These are phyloP conservation scores for Volvox africanus DNA, from an alignment of 139 green algal genomes.

Conservation along the genomic window DNA sequence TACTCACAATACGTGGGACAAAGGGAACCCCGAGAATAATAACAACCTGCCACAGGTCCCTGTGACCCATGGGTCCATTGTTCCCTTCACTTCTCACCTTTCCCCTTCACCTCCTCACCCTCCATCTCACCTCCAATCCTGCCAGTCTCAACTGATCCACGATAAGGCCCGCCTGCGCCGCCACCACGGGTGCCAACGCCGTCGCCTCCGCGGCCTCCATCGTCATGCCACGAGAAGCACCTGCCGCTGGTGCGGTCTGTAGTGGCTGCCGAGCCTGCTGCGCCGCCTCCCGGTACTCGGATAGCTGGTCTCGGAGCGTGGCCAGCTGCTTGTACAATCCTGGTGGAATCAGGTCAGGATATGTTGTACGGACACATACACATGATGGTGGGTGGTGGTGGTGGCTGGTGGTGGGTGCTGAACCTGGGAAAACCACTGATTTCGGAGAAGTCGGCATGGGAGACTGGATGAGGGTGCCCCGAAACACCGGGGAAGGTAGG, in stretches of 20 bases:
- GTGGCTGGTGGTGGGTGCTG: too few relatives aligned
- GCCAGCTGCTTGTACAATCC: constrained; percentile 98
- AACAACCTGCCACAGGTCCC: too few relatives aligned
- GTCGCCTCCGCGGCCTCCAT: neutral
- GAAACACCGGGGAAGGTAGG: too few relatives aligned
- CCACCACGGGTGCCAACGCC: constrained; percentile 12
- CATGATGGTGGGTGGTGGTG: neutral
- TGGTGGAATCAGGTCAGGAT: too few relatives aligned
- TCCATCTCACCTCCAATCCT: constrained; percentile 35
- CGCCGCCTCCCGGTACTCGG: constrained; percentile 84
- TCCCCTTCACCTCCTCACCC: neutral
- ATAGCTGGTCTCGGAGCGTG: constrained; percentile 83
- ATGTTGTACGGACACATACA: too few relatives aligned
- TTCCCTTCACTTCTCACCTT: neutral
- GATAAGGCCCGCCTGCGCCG: constrained; percentile 69
- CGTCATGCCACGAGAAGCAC: neutral
- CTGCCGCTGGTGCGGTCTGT: neutral
- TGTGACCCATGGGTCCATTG: too few relatives aligned
- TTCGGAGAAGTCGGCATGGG: too few relatives aligned
- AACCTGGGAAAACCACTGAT: too few relatives aligned
- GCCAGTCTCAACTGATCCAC: constrained; percentile 59
- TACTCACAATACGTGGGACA: too few relatives aligned
- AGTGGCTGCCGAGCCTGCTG: neutral
- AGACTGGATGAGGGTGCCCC: too few relatives aligned
- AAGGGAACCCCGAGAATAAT: too few relatives aligned